phyloP scores from a whole-genome alignment of 495 filamentous ascomycete genomes.

The Gamarada debralockiae region DNA sequence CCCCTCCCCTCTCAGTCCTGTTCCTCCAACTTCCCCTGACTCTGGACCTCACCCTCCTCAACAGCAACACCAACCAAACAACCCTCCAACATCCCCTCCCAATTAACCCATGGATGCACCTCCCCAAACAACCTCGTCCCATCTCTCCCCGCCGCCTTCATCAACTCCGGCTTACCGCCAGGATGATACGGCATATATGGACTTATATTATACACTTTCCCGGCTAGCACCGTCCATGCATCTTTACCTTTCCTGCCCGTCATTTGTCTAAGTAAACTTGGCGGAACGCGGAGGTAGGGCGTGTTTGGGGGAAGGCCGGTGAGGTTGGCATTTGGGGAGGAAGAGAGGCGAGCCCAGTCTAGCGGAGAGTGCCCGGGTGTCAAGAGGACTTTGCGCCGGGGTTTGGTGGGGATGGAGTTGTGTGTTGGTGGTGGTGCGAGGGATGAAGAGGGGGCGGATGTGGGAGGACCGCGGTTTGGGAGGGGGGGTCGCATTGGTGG shows the following conservation, averaged over 20 bases:
- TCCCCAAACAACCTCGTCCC: slow-evolving; percentile 81
- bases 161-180: slow-evolving; percentile 81
- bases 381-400: slow-evolving; percentile 60
- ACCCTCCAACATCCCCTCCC: slow-evolving; percentile 84
- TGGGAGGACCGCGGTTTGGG: slow-evolving; percentile 28
- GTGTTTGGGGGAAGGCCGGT: slow-evolving; percentile 46
- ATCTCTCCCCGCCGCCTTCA: slow-evolving; percentile 75
- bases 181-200: slow-evolving; percentile 91
- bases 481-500: slow-evolving; percentile 24
- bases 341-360: slow-evolving; percentile 83
- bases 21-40: slow-evolving; percentile 46
- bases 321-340: slow-evolving; percentile 62
- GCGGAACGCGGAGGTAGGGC: slow-evolving; percentile 62
- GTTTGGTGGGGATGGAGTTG: slow-evolving; percentile 41
- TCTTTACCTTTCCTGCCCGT: slow-evolving; percentile 78
- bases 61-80: slow-evolving; percentile 87
- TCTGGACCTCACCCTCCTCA: slow-evolving; percentile 58
- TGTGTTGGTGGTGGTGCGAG: slow-evolving; percentile 46
- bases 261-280: slow-evolving; percentile 66
- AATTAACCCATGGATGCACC: slow-evolving; percentile 97
- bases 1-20: slow-evolving; percentile 79
- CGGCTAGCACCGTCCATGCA: slow-evolving; percentile 83
- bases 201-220: slow-evolving; percentile 88
- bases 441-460: slow-evolving; percentile 17
- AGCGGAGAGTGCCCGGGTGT: slow-evolving; percentile 87